Evolutionary conservation across 495 filamentous ascomycete genomes (phyloP).

Genomic region (Gamarada debralockiae): DNA sequence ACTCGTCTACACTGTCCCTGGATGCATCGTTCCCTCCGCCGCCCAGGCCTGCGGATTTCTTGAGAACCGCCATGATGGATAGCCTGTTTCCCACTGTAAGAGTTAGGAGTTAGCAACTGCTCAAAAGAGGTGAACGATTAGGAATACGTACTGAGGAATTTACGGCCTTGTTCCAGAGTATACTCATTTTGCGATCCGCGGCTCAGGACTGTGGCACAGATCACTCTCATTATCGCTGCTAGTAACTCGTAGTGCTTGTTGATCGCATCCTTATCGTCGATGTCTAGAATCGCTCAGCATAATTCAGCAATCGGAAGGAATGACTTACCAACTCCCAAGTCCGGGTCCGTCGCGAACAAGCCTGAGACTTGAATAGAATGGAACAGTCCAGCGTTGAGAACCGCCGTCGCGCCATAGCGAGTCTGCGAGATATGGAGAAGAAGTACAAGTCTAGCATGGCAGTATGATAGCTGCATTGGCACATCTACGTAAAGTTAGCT

Average conservation of each 20-base stretch:
- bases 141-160: conserved; percentile 75
- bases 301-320: conserved; percentile 18
- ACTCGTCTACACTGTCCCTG: conserved; percentile 45
- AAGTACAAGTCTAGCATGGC: conserved; percentile 73
- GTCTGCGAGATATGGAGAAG: conserved; percentile 83
- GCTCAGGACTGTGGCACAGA: conserved; percentile 72
- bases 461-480: conserved; percentile 47
- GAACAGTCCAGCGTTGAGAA: conserved; percentile 89
- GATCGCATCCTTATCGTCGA: conserved; percentile 61
- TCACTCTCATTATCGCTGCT: conserved; percentile 73
- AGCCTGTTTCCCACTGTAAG: conserved; percentile 76
- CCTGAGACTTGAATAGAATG: conserved; percentile 70
- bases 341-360: conserved; percentile 87
- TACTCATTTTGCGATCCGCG: conserved; percentile 77
- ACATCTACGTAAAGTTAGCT: conserved; percentile 21
- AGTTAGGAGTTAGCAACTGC: no score
- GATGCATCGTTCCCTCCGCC: conserved; percentile 34
- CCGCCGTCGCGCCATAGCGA: conserved; percentile 69
- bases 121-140: no score
- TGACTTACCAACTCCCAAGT: conserved; percentile 73
- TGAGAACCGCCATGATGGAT: conserved; percentile 84
- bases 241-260: conserved; percentile 81
- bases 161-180: conserved; percentile 64
- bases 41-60: conserved; percentile 80
- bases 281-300: conserved; percentile 45